Conservation (phyloP, 2,329 filamentous ascomycete genomes). For the Venturia aucupariae region DNA sequence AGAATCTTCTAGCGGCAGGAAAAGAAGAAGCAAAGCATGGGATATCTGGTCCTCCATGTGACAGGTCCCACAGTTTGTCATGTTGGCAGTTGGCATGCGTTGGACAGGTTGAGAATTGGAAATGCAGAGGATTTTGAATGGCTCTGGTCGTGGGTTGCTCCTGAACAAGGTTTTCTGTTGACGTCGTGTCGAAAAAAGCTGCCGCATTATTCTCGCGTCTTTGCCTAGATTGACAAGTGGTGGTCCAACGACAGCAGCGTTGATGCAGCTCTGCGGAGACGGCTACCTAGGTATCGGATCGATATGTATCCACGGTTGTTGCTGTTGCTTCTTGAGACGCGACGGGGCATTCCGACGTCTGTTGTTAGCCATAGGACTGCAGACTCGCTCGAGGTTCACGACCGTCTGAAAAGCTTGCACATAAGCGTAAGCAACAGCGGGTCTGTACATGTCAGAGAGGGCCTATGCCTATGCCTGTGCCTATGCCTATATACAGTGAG, state of each 20-base stretch:
- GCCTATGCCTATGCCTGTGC: too few relatives aligned
- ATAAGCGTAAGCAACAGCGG: constrained; percentile 3
- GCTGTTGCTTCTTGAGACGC: too few relatives aligned
- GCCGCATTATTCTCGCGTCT: neutral
- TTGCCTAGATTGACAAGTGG: neutral
- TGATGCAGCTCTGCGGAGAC: constrained; percentile 2
- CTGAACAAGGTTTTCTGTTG: neutral
- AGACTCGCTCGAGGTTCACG: too few relatives aligned
- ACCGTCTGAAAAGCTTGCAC: constrained; percentile 6
- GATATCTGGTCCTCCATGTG: neutral
- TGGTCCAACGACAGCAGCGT: neutral
- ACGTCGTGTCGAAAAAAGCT: neutral
- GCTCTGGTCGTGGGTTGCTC: neutral
- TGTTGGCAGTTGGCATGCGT: neutral
- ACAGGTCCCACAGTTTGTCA: neutral
- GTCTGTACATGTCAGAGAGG: neutral
- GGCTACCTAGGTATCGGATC: neutral
- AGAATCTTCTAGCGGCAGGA: neutral
- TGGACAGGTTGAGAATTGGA: neutral
- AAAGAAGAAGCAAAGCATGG: constrained; percentile 6
- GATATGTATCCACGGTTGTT: neutral
- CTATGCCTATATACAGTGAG: too few relatives aligned
- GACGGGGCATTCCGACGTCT: too few relatives aligned
- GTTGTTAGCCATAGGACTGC: too few relatives aligned
- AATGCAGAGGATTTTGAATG: neutral